These are phyloP conservation scores for Bryopsis sp. DNA, from an alignment of 139 green algal genomes.

Conservation along the genomic window DNA sequence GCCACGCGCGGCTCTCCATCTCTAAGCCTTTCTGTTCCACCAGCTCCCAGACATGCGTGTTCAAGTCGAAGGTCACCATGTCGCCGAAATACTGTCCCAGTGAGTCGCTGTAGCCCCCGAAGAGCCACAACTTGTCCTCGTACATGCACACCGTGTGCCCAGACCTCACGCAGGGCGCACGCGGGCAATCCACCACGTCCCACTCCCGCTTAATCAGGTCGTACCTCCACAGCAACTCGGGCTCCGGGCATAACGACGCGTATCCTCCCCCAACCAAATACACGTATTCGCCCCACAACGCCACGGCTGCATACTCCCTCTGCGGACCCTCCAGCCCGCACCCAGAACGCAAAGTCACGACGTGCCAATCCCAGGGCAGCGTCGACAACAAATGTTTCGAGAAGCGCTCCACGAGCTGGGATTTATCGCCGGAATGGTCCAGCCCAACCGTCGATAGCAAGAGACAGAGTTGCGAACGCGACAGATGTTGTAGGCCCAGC, in stretches of 20 bases:
- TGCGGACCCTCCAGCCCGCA: background rate
- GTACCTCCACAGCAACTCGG: slow-evolving; percentile 1
- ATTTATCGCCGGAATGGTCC: background rate
- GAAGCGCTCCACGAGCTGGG: background rate
- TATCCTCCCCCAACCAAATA: slow-evolving; percentile 5
- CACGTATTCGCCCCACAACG: background rate
- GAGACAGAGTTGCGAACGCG: slow-evolving; percentile 2
- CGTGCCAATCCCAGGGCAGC: slow-evolving; percentile 4
- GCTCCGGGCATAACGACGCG: background rate
- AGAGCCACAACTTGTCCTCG: slow-evolving; percentile 11
- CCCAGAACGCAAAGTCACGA: background rate
- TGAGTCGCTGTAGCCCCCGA: slow-evolving; percentile 8
- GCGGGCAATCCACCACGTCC: background rate
- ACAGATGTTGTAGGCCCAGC: slow-evolving; percentile 1
- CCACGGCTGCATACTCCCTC: background rate
- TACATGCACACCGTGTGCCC: background rate
- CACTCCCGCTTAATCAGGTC: background rate
- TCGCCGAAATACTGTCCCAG: slow-evolving; percentile 7
- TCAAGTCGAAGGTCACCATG: slow-evolving; percentile 2
- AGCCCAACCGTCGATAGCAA: background rate
- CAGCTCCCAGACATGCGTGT: background rate
- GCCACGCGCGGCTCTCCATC: slow-evolving; percentile 14
- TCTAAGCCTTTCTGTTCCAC: slow-evolving; percentile 6
- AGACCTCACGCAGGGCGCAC: background rate
- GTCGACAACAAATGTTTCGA: background rate